phyloP scores from a whole-genome alignment of 2,329 filamentous ascomycete species.

The Sarocladium strictum region DNA sequence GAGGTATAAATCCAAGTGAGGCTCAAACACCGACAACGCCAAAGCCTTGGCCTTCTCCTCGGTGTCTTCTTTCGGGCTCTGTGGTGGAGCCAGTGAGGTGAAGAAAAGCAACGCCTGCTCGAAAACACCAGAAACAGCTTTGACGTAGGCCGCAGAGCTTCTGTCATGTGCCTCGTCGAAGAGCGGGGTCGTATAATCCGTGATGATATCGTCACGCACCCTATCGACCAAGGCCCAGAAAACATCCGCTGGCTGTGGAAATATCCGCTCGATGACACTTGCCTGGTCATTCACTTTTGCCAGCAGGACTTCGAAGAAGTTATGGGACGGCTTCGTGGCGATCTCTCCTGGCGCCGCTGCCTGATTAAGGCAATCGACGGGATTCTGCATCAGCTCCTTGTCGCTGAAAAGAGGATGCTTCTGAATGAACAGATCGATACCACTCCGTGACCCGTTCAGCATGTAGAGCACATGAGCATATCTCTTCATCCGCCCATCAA shows the following conservation, averaged over 20 bases:
- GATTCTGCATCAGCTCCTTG: slow-evolving; percentile 58
- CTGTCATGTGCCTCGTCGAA: slow-evolving; percentile 82
- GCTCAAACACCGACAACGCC: slow-evolving; percentile 73
- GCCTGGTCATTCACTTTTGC: slow-evolving; percentile 78
- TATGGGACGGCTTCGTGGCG: slow-evolving; percentile 70
- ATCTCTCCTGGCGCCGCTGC: slow-evolving; percentile 57
- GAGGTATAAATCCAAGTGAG: slow-evolving; percentile 88
- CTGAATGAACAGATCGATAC: slow-evolving; percentile 79
- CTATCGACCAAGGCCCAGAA: slow-evolving; percentile 77
- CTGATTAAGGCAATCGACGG: slow-evolving; percentile 75
- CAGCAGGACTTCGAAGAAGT: slow-evolving; percentile 73
- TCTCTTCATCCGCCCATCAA: slow-evolving; percentile 80
- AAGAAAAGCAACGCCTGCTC: slow-evolving; percentile 78
- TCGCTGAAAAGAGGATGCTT: slow-evolving; percentile 81
- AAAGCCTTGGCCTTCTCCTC: slow-evolving; percentile 58
- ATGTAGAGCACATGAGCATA: slow-evolving; percentile 82
- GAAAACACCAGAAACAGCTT: slow-evolving; percentile 80
- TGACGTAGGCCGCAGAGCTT: slow-evolving; percentile 72
- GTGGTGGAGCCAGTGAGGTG: slow-evolving; percentile 61
- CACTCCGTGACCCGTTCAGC: slow-evolving; percentile 74
- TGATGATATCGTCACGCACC: slow-evolving; percentile 75
- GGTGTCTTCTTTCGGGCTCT: slow-evolving; percentile 50
- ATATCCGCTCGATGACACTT: slow-evolving; percentile 73
- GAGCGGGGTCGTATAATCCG: slow-evolving; percentile 77
- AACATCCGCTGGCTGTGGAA: slow-evolving; percentile 64